phyloP scores from a whole-genome alignment of 148 eudicot species.

The Amaranthus cruentus region DNA sequence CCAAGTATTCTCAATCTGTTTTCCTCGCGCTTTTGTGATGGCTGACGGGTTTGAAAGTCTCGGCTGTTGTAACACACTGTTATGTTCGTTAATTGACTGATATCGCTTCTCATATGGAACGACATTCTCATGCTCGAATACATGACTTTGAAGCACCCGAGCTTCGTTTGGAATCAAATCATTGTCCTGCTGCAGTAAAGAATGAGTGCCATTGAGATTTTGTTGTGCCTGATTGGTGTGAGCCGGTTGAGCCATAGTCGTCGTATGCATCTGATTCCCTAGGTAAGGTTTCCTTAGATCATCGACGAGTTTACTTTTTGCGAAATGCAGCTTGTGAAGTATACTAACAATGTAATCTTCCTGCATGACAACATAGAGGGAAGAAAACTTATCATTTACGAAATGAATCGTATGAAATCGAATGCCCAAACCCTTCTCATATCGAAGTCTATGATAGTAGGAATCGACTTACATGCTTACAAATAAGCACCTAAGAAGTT shows the following conservation, averaged over 20 bases:
- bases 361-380: slow-evolving; percentile 10
- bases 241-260: background rate
- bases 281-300: background rate
- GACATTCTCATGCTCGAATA: slow-evolving; percentile 1
- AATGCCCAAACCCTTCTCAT: background rate
- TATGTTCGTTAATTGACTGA: background rate
- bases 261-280: slow-evolving; percentile 11
- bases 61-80: background rate
- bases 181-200: background rate
- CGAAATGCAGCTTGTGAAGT: background rate
- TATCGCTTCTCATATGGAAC: background rate
- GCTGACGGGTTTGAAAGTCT: background rate
- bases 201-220: background rate
- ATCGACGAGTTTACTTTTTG: slow-evolving; percentile 2
- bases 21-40: slow-evolving; percentile 1
- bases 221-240: background rate
- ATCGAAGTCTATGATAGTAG: background rate
- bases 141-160: background rate
- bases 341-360: slow-evolving; percentile 14
- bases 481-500: too few relatives aligned
- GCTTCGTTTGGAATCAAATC: background rate
- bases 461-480: too few relatives aligned
- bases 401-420: too few relatives aligned
- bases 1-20: slow-evolving; percentile 11
- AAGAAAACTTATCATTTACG: background rate